phyloP scores from a whole-genome alignment of 441 rosid genomes.

The Lagerstroemia fauriei region DNA sequence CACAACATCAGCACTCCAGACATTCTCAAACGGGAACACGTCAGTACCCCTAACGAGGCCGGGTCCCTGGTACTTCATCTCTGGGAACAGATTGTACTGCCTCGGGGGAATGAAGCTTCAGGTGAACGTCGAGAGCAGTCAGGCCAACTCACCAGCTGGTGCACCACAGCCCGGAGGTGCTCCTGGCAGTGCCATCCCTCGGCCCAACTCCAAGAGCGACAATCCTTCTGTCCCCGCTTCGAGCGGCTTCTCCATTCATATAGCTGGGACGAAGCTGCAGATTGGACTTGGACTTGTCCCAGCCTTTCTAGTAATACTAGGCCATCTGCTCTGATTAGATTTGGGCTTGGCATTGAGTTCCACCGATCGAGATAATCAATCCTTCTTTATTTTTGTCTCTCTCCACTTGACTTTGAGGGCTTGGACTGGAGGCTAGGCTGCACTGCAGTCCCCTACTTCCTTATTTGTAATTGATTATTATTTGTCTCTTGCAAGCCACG shows the following conservation, averaged over 20 bases:
- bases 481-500: no score
- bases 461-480: no score
- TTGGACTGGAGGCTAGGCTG: no score
- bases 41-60: slow-evolving; percentile 59
- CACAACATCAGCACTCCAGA: slow-evolving; percentile 44
- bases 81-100: slow-evolving; percentile 66
- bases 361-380: no score
- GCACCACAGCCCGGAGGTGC: slow-evolving; percentile 51
- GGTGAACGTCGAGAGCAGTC: slow-evolving; percentile 47
- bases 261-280: not conserved
- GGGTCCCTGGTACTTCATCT: slow-evolving; percentile 56
- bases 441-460: no score
- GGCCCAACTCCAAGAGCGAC: slow-evolving; percentile 53
- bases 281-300: no score
- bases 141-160: slow-evolving; percentile 45
- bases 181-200: slow-evolving; percentile 26
- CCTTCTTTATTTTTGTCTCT: no score
- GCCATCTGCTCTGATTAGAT: no score
- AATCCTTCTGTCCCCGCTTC: slow-evolving; percentile 55
- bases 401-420: no score
- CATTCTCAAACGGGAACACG: slow-evolving; percentile 69
- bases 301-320: no score
- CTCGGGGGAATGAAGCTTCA: slow-evolving; percentile 82
- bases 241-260: not conserved
- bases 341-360: no score